These are phyloP conservation scores for Xylaria multiplex DNA, from an alignment of 2,329 filamentous ascomycete species.

Conservation along the genomic window DNA sequence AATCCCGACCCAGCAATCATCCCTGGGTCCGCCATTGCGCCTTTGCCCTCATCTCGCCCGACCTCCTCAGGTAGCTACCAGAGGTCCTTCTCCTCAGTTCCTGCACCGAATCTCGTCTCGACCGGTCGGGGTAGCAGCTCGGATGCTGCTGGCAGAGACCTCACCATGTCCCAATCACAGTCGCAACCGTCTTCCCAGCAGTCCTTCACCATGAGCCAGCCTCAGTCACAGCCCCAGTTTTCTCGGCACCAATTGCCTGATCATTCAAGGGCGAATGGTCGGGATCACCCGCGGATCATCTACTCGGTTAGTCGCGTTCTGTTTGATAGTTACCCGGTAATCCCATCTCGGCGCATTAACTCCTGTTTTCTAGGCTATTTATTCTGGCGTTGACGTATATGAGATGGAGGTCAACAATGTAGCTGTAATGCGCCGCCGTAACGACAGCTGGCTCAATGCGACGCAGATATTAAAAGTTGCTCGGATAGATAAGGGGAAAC, in stretches of 20 bases:
- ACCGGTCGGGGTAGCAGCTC: conserved; percentile 38
- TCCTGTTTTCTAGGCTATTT: conserved; percentile 71
- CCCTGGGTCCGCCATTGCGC: conserved; percentile 21
- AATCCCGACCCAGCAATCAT: conserved; percentile 22
- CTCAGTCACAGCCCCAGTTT: conserved; percentile 48
- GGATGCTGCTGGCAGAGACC: conserved; percentile 44
- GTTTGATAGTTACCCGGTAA: conserved; percentile 13
- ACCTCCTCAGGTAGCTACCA: conserved; percentile 29
- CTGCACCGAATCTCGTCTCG: conserved; percentile 22
- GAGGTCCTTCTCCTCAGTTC: conserved; percentile 34
- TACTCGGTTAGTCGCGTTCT: conserved; percentile 62
- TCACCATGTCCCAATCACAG: conserved; percentile 57
- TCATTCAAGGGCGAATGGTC: conserved; percentile 47
- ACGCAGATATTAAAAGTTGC: conserved; percentile 98
- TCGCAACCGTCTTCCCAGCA: conserved; percentile 63
- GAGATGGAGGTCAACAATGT: conserved; percentile 97
- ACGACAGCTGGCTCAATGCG: conserved; percentile 96
- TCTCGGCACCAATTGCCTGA: conserved; percentile 57
- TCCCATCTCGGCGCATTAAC: conserved; percentile 35
- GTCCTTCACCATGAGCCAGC: conserved; percentile 67
- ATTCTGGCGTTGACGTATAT: conserved; percentile 95
- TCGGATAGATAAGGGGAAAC: conserved; percentile 95
- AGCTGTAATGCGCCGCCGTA: conserved; percentile 93
- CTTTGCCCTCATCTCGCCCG: conserved; percentile 31
- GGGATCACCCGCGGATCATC: conserved; percentile 62